Evolutionary conservation across 345 rosid genomes (phyloP).

Genomic region (Microthlaspi erraticum): DNA sequence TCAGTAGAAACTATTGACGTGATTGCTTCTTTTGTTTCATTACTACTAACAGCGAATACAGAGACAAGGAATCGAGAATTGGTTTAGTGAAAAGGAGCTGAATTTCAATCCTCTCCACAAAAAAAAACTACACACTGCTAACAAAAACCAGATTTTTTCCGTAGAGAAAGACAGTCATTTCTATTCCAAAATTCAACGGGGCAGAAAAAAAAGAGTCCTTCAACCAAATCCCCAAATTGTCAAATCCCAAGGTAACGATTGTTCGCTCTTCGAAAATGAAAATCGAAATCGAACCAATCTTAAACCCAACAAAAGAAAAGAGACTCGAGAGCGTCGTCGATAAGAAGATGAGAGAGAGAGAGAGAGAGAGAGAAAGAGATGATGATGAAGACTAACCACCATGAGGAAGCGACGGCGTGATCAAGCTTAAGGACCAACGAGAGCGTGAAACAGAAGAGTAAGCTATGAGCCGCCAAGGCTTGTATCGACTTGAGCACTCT

Average conservation of each 20-base stretch:
- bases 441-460: slow-evolving; percentile 73
- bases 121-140: slow-evolving; percentile 5
- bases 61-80: slow-evolving; percentile 22
- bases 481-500: slow-evolving; percentile 91
- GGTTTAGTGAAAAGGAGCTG: background rate
- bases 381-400: slow-evolving; percentile 70
- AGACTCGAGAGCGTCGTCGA: background rate
- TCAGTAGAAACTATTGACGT: slow-evolving; percentile 13
- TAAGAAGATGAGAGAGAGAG: background rate
- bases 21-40: background rate
- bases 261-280: background rate
- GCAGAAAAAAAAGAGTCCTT: background rate
- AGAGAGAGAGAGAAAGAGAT: slow-evolving; percentile 16
- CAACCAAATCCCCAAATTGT: background rate
- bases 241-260: background rate
- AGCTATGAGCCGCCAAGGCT: slow-evolving; percentile 82
- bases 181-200: slow-evolving; percentile 12
- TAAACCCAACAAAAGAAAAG: background rate
- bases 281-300: slow-evolving; percentile 30
- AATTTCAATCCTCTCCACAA: background rate
- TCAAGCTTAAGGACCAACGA: slow-evolving; percentile 78
- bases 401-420: slow-evolving; percentile 63
- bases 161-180: background rate
- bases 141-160: slow-evolving; percentile 7
- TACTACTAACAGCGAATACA: background rate